A percentile compares a stretch with the other conserved stretches of the same genome.
These are phyloP conservation scores for Ophiostoma quercus DNA, from an alignment of 2,329 filamentous ascomycete species.

Conservation along the genomic window DNA sequence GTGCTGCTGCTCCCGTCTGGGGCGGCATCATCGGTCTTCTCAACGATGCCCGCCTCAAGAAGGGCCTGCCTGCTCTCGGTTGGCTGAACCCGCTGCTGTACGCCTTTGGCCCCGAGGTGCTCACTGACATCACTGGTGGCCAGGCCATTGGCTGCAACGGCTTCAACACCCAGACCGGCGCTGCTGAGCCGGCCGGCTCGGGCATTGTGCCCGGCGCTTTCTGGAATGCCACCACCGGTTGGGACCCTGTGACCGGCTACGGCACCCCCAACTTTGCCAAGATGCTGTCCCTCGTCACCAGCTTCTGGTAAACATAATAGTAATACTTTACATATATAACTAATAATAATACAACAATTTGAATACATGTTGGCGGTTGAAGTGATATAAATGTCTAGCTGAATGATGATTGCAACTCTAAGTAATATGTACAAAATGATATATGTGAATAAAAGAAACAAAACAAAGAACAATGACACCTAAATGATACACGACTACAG, in stretches of 20 bases:
- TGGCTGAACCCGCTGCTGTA: constrained; percentile 62
- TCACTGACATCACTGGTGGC: constrained; percentile 39
- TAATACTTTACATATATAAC: neutral
- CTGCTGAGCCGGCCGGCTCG: constrained; percentile 43
- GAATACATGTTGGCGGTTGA: neutral
- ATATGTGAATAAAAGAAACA: neutral
- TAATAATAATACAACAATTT: neutral
- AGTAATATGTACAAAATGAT: neutral
- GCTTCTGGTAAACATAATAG: constrained; percentile 2
- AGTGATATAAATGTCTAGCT: neutral
- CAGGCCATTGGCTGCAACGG: constrained; percentile 36
- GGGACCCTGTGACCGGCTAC: constrained; percentile 28
- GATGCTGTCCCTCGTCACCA: constrained; percentile 25
- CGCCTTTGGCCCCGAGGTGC: constrained; percentile 29
- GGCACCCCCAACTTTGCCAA: constrained; percentile 28
- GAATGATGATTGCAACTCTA: neutral
- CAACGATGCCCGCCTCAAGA: constrained; percentile 56
- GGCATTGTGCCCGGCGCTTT: constrained; percentile 26
- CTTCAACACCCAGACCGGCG: constrained; percentile 29
- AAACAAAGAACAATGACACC: neutral
- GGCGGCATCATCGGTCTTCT: constrained; percentile 59
- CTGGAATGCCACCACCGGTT: constrained; percentile 28
- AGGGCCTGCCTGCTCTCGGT: constrained; percentile 49
- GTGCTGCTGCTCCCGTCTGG: constrained; percentile 57
- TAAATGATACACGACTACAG: neutral